A percentile compares a stretch with the other conserved stretches of the same genome.
These are phyloP conservation scores for Phytophthora aleatoria DNA, from an alignment of 352 stramenopile species.

Conservation along the genomic window DNA sequence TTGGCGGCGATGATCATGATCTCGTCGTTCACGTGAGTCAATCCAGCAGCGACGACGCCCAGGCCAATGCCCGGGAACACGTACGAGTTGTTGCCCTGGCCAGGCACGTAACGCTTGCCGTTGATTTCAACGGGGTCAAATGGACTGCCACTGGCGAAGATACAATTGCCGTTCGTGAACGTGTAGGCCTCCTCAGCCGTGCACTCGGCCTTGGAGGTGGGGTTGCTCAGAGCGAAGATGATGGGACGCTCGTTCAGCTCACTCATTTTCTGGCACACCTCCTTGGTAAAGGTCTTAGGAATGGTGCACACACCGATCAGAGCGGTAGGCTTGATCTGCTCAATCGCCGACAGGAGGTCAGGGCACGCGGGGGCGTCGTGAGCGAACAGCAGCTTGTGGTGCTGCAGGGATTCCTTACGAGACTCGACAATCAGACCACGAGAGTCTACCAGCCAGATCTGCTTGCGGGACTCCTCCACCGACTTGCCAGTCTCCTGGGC, in stretches of 20 bases:
- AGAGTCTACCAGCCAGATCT: constrained; percentile 94
- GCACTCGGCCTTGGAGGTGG: constrained; percentile 96
- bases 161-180: constrained; percentile 95
- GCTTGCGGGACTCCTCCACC: constrained; percentile 87
- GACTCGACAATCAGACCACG: constrained; percentile 86
- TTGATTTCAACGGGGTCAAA: constrained; percentile 96
- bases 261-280: constrained; percentile 91
- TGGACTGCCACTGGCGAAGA: constrained; percentile 96
- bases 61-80: constrained; percentile 97
- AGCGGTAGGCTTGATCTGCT: constrained; percentile 91
- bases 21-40: constrained; percentile 80
- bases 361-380: constrained; percentile 74
- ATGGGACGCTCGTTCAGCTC: constrained; percentile 91
- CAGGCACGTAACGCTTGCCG: constrained; percentile 82
- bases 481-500: constrained; percentile 87
- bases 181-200: constrained; percentile 96
- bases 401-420: constrained; percentile 77
- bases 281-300: constrained; percentile 88
- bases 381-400: constrained; percentile 91
- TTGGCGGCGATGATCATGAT: constrained; percentile 86
- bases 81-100: constrained; percentile 96
- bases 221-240: constrained; percentile 97
- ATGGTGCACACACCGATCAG: constrained; percentile 96
- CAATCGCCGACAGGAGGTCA: constrained; percentile 76
- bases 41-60: constrained; percentile 87